Percentiles rank a stretch among this genome's conserved stretches.
Conservation (phyloP, 352 stramenopile species). For the Phytophthora multivora region DNA sequence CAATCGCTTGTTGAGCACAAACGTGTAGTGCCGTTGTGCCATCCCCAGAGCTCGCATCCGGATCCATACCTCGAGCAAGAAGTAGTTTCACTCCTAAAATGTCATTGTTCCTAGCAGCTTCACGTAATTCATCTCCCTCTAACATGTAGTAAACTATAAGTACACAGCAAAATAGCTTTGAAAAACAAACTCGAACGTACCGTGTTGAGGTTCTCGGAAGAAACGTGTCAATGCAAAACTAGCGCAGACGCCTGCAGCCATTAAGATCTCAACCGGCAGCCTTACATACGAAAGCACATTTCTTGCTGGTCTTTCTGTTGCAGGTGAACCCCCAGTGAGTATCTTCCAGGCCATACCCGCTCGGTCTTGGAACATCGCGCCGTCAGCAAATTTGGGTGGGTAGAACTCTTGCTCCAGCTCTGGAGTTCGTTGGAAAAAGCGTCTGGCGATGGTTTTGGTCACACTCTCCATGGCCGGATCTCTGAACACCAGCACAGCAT, state of each 20-base stretch:
- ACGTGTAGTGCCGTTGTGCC: slow-evolving; percentile 79
- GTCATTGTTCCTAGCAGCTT: slow-evolving; percentile 79
- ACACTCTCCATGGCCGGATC: slow-evolving; percentile 52
- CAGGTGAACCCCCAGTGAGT: slow-evolving; percentile 3
- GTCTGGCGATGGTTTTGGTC: background rate
- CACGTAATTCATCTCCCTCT: slow-evolving; percentile 80
- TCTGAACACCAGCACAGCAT: slow-evolving; percentile 52
- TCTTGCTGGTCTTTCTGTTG: background rate
- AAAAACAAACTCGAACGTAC: slow-evolving; percentile 30
- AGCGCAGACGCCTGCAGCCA: slow-evolving; percentile 53
- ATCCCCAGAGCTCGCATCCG: slow-evolving; percentile 58
- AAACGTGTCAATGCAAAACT: slow-evolving; percentile 70
- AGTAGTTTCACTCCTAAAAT: slow-evolving; percentile 58
- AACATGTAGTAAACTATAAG: background rate
- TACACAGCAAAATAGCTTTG: background rate
- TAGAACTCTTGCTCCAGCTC: slow-evolving; percentile 28
- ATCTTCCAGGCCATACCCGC: slow-evolving; percentile 24
- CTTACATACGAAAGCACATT: slow-evolving; percentile 34
- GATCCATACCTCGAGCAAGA: slow-evolving; percentile 62
- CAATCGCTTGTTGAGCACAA: slow-evolving; percentile 76
- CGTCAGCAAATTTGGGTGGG: slow-evolving; percentile 23
- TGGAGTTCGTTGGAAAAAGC: slow-evolving; percentile 42
- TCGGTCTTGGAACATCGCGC: slow-evolving; percentile 13
- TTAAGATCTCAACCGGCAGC: slow-evolving; percentile 48
- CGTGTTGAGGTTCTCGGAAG: slow-evolving; percentile 70